phyloP scores from a whole-genome alignment of 352 stramenopile genomes.

The Globisporangium okanoganense region DNA sequence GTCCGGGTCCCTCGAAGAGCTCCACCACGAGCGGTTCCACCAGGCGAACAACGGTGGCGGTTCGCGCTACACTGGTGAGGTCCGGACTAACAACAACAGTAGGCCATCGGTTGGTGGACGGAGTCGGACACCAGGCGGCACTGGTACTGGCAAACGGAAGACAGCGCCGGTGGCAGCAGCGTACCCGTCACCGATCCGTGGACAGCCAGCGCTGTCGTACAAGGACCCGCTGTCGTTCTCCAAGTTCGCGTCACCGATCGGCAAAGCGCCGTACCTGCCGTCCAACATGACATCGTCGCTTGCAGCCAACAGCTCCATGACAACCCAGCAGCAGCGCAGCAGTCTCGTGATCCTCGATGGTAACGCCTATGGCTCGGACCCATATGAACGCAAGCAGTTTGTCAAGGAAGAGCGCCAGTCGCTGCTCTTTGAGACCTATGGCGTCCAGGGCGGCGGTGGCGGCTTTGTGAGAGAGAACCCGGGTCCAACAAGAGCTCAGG shows the following conservation, averaged over 20 bases:
- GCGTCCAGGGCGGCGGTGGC: constrained; percentile 19
- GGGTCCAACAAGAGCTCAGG: constrained; percentile 15
- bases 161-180: constrained; percentile 4
- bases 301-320: constrained; percentile 7
- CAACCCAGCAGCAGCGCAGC: constrained; percentile 22
- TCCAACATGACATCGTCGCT: constrained; percentile 31
- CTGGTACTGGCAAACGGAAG: constrained; percentile 23
- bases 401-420: constrained; percentile 52
- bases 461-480: constrained; percentile 6
- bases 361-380: background rate
- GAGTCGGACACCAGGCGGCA: constrained; percentile 1
- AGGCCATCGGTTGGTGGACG: background rate
- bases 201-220: constrained; percentile 2
- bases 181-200: constrained; percentile 9
- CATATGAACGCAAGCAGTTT: constrained; percentile 26
- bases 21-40: constrained; percentile 22
- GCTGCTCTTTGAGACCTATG: constrained; percentile 66
- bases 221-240: constrained; percentile 34
- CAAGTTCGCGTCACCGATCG: constrained; percentile 44
- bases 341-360: constrained; percentile 47
- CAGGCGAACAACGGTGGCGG: constrained; percentile 12
- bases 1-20: constrained; percentile 28
- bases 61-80: constrained; percentile 1
- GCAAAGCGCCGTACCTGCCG: constrained; percentile 32
- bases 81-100: constrained; percentile 9